A percentile compares a stretch with the other conserved stretches of the same genome.
phyloP scores from a whole-genome alignment of 441 rosid genomes.

The Gossypium gossypioides region DNA sequence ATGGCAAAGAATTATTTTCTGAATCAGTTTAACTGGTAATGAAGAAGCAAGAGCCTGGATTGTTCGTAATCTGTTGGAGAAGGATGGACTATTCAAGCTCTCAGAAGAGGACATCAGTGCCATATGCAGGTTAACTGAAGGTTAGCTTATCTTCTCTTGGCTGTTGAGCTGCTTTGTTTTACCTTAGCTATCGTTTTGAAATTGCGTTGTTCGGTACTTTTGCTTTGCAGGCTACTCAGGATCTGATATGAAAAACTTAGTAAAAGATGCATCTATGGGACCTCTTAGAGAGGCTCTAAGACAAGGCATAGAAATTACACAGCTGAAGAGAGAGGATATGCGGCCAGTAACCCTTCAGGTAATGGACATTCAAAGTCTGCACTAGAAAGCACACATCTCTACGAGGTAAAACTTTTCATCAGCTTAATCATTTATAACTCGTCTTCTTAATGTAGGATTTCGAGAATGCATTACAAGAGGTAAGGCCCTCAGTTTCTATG shows the following conservation, averaged over 20 bases:
- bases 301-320: slow-evolving; percentile 72
- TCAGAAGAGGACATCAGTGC: slow-evolving; percentile 50
- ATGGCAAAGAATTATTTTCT: neutral
- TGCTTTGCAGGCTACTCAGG: slow-evolving; percentile 70
- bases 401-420: neutral
- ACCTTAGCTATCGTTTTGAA: neutral
- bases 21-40: slow-evolving; percentile 20
- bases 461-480: slow-evolving; percentile 70
- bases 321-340: slow-evolving; percentile 79
- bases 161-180: neutral
- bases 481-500: slow-evolving; percentile 76
- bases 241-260: slow-evolving; percentile 94
- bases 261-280: slow-evolving; percentile 95
- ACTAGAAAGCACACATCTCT: neutral
- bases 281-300: slow-evolving; percentile 85
- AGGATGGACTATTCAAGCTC: slow-evolving; percentile 77
- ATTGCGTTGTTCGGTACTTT: neutral
- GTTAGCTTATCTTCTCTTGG: slow-evolving; percentile 16
- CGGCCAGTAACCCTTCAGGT: slow-evolving; percentile 72
- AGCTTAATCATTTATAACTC: neutral
- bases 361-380: neutral
- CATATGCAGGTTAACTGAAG: slow-evolving; percentile 76
- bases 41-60: slow-evolving; percentile 97
- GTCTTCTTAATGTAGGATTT: slow-evolving; percentile 44
- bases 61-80: slow-evolving; percentile 55